A percentile compares a stretch with the other conserved stretches of the same genome.
Conservation (phyloP, 805 yeast species). For the Pichia nanzhaoensis region DNA sequence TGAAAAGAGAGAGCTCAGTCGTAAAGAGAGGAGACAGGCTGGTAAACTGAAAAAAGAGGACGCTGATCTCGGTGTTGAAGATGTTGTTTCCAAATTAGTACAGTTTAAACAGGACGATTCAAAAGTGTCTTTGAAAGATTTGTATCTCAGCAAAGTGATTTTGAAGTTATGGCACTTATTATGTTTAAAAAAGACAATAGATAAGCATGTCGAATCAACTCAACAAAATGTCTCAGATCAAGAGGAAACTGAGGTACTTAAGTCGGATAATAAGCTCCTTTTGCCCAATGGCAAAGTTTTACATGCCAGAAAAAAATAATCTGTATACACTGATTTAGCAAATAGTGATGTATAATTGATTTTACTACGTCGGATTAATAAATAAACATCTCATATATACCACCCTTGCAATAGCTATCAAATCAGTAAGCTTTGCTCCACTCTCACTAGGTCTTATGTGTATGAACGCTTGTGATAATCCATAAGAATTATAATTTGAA, state of each 20-base stretch:
- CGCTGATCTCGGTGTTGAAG: background rate
- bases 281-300: conserved; percentile 10
- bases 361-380: background rate
- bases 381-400: background rate
- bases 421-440: too few relatives aligned
- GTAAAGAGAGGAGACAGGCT: conserved; percentile 14
- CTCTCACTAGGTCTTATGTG: background rate
- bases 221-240: too few relatives aligned
- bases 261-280: conserved; percentile 20
- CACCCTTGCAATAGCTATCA: too few relatives aligned
- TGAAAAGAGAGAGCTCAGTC: conserved; percentile 11
- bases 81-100: conserved; percentile 7
- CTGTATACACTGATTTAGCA: too few relatives aligned
- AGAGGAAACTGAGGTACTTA: background rate
- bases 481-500: background rate
- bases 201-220: too few relatives aligned
- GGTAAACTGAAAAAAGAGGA: conserved; percentile 1
- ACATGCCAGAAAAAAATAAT: conserved; percentile 9
- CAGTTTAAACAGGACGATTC: conserved; percentile 11
- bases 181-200: too few relatives aligned
- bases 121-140: conserved; percentile 4
- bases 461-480: conserved; percentile 1
- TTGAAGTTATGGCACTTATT: background rate
- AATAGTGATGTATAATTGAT: too few relatives aligned
- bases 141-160: background rate